Percentiles rank a stretch among this genome's conserved stretches.
Conservation (phyloP, 441 rosid genomes). For the Capsella rubella region DNA sequence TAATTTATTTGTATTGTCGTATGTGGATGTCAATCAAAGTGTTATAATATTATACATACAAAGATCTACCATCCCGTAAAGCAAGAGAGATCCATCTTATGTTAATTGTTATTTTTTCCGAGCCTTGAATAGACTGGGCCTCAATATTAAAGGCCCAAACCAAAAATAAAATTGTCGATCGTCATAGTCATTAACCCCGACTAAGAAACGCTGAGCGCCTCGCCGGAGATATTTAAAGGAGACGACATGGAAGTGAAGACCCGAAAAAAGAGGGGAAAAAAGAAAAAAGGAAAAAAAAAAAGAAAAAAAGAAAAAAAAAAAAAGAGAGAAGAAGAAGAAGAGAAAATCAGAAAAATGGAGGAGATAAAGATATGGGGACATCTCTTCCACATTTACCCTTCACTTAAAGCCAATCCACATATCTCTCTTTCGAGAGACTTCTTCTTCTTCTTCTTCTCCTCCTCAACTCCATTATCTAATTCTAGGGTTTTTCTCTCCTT, state of each 20-base stretch:
- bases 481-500: conserved; percentile 41
- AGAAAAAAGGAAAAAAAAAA: not conserved
- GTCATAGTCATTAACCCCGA: conserved; percentile 13
- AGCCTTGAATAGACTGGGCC: conserved; percentile 12
- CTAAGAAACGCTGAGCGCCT: not conserved
- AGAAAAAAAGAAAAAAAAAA: not conserved
- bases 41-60: no score
- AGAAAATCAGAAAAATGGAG: conserved; percentile 49
- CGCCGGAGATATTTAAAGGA: conserved; percentile 35
- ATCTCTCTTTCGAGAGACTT: conserved; percentile 23
- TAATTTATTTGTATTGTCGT: no score
- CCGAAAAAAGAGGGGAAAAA: not conserved
- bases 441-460: conserved; percentile 30
- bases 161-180: not conserved
- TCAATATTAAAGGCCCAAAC: conserved; percentile 13
- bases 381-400: conserved; percentile 45
- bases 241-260: conserved; percentile 17
- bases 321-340: conserved; percentile 21
- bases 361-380: conserved; percentile 43
- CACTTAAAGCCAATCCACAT: conserved; percentile 40
- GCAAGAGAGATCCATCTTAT: no score
- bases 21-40: no score
- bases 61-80: no score
- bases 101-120: not conserved
- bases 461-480: conserved; percentile 24